Evolutionary conservation across 306 rosid genomes (phyloP), one percentile per base, ranked within the genome.

Genomic region (Mucuna pruriens): DNA sequence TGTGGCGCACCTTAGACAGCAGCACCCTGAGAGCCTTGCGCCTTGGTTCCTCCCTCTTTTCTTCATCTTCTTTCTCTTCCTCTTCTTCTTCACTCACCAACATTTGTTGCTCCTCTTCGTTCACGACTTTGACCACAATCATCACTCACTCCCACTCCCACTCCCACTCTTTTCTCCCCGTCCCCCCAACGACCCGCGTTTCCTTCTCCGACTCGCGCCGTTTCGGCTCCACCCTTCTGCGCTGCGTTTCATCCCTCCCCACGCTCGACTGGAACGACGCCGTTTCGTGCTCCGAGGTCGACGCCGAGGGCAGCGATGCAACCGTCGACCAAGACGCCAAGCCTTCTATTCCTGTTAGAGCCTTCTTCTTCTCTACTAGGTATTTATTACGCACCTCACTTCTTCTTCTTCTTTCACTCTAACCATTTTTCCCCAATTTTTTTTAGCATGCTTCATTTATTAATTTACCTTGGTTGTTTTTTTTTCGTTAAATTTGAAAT

Each of bases 301-400:
- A 71, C 5, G 87, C 77, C 9, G 84, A 88, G 3, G 89, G 82
- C 7, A 1, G 31, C 58, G 80, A 48, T 45, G 78, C 78, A 68
- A 63, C 60, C 12, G 72, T 90, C 9, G 89, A 88, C 44, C 89
- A 86, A 10, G 91, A 87, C 68, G 0, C 87, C 13, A 85, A 82
- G 46, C 90, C 89, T 68, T 76, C 80, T 6, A 93, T 96, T 84
- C 98, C 94, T 25, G 99, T 96, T 44, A 81, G 94, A 80, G 99
- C 99, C 48, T 93, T 78, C 78, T 92, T 96, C 78, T 82, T 92
- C 89, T 92, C 99, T 4, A 96, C 98, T 3, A 96, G 87, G 87
- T 83, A 34, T 19, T 66, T 11, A 39, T 6, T 13, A 0, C 2
- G 0, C 7, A 0, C 23, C 45, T 16, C 70, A n/a, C 26, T 34